phyloP scores from a whole-genome alignment of 129 eudicot genomes.

The Apium graveolens region DNA sequence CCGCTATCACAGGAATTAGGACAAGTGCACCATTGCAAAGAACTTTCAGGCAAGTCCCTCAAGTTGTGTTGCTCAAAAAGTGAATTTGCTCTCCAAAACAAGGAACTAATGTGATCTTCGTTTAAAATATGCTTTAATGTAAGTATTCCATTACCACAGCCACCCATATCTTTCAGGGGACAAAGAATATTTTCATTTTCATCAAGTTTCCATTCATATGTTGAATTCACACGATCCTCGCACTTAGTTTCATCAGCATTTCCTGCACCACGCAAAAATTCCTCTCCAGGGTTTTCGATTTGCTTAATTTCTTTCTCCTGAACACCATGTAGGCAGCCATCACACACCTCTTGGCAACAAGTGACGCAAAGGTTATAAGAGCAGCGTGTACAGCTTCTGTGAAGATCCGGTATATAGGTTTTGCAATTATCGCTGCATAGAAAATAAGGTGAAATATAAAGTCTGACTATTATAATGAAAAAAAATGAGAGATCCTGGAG shows the following conservation, averaged over 20 bases:
- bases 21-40: conserved; percentile 11
- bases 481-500: neutral
- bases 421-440: conserved; percentile 33
- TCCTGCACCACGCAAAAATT: too few relatives aligned
- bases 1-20: neutral
- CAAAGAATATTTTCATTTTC: conserved; percentile 32
- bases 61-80: neutral
- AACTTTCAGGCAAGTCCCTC: conserved; percentile 3
- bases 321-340: conserved; percentile 22
- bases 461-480: neutral
- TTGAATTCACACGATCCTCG: conserved; percentile 2
- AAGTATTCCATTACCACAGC: conserved; percentile 23
- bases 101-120: conserved; percentile 15
- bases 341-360: conserved; percentile 35
- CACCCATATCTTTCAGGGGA: conserved; percentile 23
- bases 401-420: conserved; percentile 29
- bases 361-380: conserved; percentile 30
- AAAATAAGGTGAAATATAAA: neutral
- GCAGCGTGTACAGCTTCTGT: conserved; percentile 24
- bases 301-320: conserved; percentile 10
- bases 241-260: too few relatives aligned
- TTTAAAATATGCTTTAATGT: conserved; percentile 14
- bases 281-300: too few relatives aligned
- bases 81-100: conserved; percentile 18
- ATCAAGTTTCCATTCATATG: conserved; percentile 20